These are phyloP conservation scores for Akanthomyces dipterigenus DNA, from an alignment of 2,329 filamentous ascomycete species.

Conservation along the genomic window DNA sequence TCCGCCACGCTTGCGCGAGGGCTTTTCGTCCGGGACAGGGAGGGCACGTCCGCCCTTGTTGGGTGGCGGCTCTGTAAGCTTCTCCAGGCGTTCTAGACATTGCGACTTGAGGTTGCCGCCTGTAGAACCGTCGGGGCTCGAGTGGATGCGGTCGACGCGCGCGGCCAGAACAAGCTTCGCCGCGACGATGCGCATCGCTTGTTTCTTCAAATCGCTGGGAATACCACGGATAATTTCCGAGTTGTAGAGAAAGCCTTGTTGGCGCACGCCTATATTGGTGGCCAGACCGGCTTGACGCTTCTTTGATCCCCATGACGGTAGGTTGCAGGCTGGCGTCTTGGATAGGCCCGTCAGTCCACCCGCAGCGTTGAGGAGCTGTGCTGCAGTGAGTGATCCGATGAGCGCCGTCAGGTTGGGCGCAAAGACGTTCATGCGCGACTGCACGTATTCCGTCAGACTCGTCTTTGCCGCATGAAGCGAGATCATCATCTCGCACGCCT, in stretches of 20 bases:
- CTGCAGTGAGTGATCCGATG: constrained; percentile 86
- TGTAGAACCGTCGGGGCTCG: constrained; percentile 70
- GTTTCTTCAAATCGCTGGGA: constrained; percentile 78
- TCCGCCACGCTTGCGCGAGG: constrained; percentile 84
- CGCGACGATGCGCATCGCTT: constrained; percentile 91
- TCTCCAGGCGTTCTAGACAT: constrained; percentile 81
- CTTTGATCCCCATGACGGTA: constrained; percentile 85
- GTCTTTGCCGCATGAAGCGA: constrained; percentile 80
- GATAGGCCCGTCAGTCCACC: constrained; percentile 83
- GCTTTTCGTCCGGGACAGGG: constrained; percentile 92
- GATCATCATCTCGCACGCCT: constrained; percentile 84
- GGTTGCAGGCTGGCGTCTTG: constrained; percentile 89
- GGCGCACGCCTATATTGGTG: constrained; percentile 83
- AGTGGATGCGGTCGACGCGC: constrained; percentile 80
- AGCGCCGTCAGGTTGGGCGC: constrained; percentile 88
- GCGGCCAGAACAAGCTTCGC: constrained; percentile 93
- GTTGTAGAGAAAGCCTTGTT: constrained; percentile 90
- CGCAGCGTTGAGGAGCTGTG: constrained; percentile 91
- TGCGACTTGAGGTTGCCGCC: constrained; percentile 77
- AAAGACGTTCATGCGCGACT: constrained; percentile 94
- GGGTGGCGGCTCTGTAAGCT: constrained; percentile 82
- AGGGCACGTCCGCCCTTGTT: constrained; percentile 84
- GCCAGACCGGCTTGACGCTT: constrained; percentile 79
- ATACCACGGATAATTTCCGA: constrained; percentile 83
- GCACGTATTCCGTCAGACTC: constrained; percentile 84